Evolutionary conservation across 1,284 basidiomycete species (phyloP).

Genomic region (Ganoderma meredithae): DNA sequence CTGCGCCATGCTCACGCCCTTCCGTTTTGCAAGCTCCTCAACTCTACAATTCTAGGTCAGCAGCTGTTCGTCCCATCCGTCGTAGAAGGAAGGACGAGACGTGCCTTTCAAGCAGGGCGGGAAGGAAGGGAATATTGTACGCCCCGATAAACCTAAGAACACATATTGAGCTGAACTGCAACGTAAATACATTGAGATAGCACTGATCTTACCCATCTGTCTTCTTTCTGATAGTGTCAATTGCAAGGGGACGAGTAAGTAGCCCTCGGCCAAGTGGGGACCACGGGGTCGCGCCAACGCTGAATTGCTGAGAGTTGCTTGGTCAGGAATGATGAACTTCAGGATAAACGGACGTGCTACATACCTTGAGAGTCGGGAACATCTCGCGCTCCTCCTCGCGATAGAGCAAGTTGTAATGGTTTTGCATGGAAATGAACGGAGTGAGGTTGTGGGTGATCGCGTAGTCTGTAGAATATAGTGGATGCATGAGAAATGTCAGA

Average conservation of each 20-base stretch:
- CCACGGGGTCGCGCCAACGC: slow-evolving; percentile 52
- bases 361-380: slow-evolving; percentile 48
- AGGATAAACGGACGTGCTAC: background rate
- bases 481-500: background rate
- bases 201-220: slow-evolving; percentile 28
- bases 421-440: slow-evolving; percentile 62
- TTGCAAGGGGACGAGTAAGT: slow-evolving; percentile 43
- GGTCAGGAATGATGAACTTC: background rate
- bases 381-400: slow-evolving; percentile 59
- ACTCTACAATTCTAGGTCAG: slow-evolving; percentile 35
- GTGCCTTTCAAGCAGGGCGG: background rate
- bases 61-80: background rate
- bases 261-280: slow-evolving; percentile 49
- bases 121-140: background rate
- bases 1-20: slow-evolving; percentile 40
- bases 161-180: background rate
- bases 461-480: slow-evolving; percentile 32
- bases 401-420: slow-evolving; percentile 50
- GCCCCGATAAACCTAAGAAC: background rate
- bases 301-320: slow-evolving; percentile 35
- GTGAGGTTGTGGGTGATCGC: slow-evolving; percentile 49
- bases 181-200: too few relatives aligned
- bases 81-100: background rate
- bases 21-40: slow-evolving; percentile 52
- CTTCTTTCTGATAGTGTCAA: slow-evolving; percentile 36